Percentiles rank a stretch among this genome's conserved stretches.
These are phyloP conservation scores for Daldinia concentrica DNA, from an alignment of 495 filamentous ascomycete genomes.

Conservation along the genomic window DNA sequence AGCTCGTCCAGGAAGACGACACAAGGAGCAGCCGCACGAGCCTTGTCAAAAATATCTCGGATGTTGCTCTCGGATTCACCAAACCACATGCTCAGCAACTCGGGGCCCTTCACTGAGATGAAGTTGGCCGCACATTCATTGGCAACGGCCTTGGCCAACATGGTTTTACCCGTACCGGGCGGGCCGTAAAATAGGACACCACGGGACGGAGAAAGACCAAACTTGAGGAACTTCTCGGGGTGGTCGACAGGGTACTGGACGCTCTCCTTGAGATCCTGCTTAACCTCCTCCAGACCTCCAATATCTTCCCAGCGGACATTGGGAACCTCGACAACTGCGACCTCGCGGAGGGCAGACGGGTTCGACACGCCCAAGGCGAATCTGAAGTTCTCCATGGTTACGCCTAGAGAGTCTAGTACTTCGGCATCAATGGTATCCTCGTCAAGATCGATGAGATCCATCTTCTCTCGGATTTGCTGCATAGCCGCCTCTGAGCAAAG, in stretches of 20 bases:
- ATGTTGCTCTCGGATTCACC: slow-evolving; percentile 99
- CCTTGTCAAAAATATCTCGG: slow-evolving; percentile 99
- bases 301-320: slow-evolving; percentile 99
- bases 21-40: slow-evolving; percentile 95
- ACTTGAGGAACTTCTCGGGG: slow-evolving; percentile 99
- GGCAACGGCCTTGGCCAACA: slow-evolving; percentile 98
- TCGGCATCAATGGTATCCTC: slow-evolving; percentile 99
- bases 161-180: slow-evolving; percentile 99
- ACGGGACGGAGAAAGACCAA: slow-evolving; percentile 95
- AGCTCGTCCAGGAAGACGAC: slow-evolving; percentile 99
- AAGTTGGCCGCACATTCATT: slow-evolving; percentile 99
- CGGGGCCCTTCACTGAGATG: slow-evolving; percentile 98
- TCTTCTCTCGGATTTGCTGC: slow-evolving; percentile 99
- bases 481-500: slow-evolving; percentile 99
- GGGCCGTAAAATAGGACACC: slow-evolving; percentile 99
- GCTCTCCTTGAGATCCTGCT: slow-evolving; percentile 98
- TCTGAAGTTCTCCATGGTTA: slow-evolving; percentile 99
- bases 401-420: slow-evolving; percentile 95
- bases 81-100: slow-evolving; percentile 99
- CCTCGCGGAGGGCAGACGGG: slow-evolving; percentile 97
- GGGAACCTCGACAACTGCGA: slow-evolving; percentile 98
- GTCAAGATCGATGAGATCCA: slow-evolving; percentile 99
- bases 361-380: slow-evolving; percentile 98
- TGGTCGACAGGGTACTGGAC: slow-evolving; percentile 99
- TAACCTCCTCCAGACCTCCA: slow-evolving; percentile 97